Conservation (phyloP, 2,329 filamentous ascomycete genomes). For the Coleophoma eucalyptorum region DNA sequence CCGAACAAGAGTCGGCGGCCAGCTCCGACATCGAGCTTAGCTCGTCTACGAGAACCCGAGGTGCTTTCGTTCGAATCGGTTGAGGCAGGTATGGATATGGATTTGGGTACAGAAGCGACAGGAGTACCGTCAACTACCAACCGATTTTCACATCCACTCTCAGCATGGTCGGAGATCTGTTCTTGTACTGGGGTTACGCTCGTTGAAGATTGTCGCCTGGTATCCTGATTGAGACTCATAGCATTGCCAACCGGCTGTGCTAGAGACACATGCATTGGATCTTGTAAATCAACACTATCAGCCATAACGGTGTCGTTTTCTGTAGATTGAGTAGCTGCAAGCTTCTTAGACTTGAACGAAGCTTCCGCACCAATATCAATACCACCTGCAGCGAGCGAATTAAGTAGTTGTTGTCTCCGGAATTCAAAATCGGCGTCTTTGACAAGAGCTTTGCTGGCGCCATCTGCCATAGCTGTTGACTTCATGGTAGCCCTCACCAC, state of each 20-base stretch:
- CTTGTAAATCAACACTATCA: background rate
- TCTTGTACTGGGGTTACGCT: background rate
- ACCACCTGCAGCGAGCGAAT: constrained; percentile 46
- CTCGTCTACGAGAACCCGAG: constrained; percentile 12
- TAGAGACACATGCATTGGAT: background rate
- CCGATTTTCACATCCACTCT: background rate
- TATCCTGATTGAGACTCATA: background rate
- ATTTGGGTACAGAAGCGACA: background rate
- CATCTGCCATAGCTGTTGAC: background rate
- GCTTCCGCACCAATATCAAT: constrained; percentile 40
- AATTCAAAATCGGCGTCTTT: constrained; percentile 40
- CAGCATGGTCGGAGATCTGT: background rate
- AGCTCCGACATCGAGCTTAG: constrained; percentile 51
- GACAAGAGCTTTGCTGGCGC: constrained; percentile 2
- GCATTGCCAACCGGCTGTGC: background rate
- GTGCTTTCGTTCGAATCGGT: constrained; percentile 5
- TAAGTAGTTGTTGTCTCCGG: constrained; percentile 45
- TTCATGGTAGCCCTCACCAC: constrained; percentile 12
- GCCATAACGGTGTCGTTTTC: background rate
- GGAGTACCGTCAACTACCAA: background rate
- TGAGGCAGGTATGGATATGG: constrained; percentile 6
- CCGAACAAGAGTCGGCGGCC: constrained; percentile 68
- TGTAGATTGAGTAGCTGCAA: background rate
- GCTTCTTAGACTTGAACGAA: constrained; percentile 1
- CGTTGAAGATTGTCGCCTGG: background rate